Percentiles rank a stretch among this genome's conserved stretches.
These are phyloP conservation scores for Populus trichocarpa DNA, from an alignment of 441 rosid genomes.

Conservation along the genomic window DNA sequence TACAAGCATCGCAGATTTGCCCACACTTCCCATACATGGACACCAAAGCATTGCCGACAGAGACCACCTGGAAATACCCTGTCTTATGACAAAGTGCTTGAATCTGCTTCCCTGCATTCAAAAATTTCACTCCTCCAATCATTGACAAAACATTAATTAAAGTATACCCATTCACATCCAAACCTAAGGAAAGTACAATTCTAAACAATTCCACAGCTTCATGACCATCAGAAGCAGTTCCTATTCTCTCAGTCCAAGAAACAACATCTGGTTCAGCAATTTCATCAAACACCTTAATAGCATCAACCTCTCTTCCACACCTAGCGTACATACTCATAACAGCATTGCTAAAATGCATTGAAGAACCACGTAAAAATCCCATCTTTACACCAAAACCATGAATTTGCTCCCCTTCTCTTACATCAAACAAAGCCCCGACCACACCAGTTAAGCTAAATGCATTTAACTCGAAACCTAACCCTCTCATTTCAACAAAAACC, in stretches of 20 bases:
- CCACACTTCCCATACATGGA: conserved; percentile 32
- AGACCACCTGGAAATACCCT: conserved; percentile 27
- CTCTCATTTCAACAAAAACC: conserved; percentile 27
- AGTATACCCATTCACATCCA: conserved; percentile 30
- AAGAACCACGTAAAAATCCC: conserved; percentile 30
- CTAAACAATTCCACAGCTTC: conserved; percentile 32
- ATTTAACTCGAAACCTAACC: conserved; percentile 33
- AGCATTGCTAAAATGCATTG: conserved; percentile 36
- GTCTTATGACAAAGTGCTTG: conserved; percentile 34
- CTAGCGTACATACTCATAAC: conserved; percentile 31
- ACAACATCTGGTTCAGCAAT: conserved; percentile 37
- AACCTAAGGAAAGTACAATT: conserved; percentile 12
- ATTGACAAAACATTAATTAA: conserved; percentile 30
- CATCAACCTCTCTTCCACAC: conserved; percentile 25
- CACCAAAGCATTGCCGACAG: conserved; percentile 35
- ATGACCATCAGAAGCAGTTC: conserved; percentile 28
- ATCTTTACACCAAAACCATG: conserved; percentile 35
- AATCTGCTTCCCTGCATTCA: conserved; percentile 30
- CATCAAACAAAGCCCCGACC: conserved; percentile 30
- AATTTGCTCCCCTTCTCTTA: conserved; percentile 35
- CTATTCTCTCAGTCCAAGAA: conserved; percentile 44
- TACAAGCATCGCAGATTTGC: conserved; percentile 21
- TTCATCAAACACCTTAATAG: conserved; percentile 36
- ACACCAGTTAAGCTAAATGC: conserved; percentile 35
- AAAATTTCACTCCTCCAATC: conserved; percentile 20